These are phyloP conservation scores for Monosporascus sp. DNA, from an alignment of 2,329 filamentous ascomycete species.

Conservation along the genomic window DNA sequence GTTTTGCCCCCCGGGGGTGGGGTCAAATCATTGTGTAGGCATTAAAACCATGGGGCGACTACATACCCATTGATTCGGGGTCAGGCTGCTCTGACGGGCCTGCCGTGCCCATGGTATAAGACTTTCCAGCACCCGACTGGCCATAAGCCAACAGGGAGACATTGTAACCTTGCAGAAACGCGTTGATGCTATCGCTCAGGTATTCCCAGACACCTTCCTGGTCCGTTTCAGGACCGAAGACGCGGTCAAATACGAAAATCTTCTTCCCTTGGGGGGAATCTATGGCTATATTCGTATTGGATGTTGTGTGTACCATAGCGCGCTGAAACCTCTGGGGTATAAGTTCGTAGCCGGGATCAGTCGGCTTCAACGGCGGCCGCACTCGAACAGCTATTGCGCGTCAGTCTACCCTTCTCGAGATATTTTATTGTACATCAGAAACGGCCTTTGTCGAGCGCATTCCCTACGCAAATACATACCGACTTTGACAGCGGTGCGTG, in stretches of 20 bases:
- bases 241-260: conserved; percentile 92
- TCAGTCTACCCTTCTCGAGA: not conserved
- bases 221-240: conserved; percentile 76
- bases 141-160: conserved; percentile 95
- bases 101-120: conserved; percentile 97
- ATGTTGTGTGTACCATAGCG: conserved; percentile 85
- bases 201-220: conserved; percentile 96
- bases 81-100: conserved; percentile 74
- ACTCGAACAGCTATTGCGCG: conserved; percentile 76
- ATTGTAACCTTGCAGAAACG: conserved; percentile 96
- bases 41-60: not conserved
- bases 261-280: conserved; percentile 91
- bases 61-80: conserved; percentile 70
- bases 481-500: conserved; percentile 89
- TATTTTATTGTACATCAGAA: not conserved
- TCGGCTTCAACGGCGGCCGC: conserved; percentile 75
- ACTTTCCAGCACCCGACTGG: conserved; percentile 96
- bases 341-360: conserved; percentile 88
- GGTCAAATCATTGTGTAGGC: not conserved
- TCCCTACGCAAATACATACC: conserved; percentile 57
- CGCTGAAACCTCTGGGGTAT: conserved; percentile 94
- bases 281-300: conserved; percentile 77
- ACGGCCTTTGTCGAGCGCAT: not conserved
- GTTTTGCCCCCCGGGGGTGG: no score
- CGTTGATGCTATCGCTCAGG: conserved; percentile 78